Evolutionary conservation across 306 rosid genomes (phyloP).

Genomic region (Dryas drummondii): DNA sequence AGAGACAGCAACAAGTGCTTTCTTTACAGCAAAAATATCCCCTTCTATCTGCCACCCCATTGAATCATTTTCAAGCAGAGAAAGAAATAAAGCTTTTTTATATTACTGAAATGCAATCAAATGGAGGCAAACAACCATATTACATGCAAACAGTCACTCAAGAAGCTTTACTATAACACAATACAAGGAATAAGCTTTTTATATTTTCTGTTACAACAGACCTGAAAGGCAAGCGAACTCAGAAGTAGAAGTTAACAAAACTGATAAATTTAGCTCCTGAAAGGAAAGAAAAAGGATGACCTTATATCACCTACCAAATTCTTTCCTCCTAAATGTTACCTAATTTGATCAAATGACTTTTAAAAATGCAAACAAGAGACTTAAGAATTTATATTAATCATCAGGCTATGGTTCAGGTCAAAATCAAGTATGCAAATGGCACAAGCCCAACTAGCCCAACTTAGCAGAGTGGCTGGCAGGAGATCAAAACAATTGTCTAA

Average conservation of each 20-base stretch:
- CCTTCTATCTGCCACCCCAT: conserved; percentile 84
- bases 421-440: neutral
- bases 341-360: neutral
- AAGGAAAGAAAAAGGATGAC: neutral
- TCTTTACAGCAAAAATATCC: conserved; percentile 67
- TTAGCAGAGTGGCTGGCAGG: neutral
- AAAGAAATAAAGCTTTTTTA: neutral
- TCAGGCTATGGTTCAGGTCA: neutral
- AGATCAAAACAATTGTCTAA: neutral
- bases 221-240: conserved; percentile 1
- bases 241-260: neutral
- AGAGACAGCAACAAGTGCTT: conserved; percentile 83
- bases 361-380: neutral
- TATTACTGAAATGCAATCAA: neutral
- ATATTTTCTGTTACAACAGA: neutral
- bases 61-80: conserved; percentile 13
- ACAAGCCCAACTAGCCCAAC: neutral
- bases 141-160: neutral
- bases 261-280: neutral
- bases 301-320: conserved; percentile 3
- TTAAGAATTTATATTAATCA: neutral
- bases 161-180: conserved; percentile 21
- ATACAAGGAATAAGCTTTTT: neutral
- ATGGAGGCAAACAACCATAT: conserved; percentile 7
- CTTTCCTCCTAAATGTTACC: neutral